These are phyloP conservation scores for Botryobasidium botryosum DNA, from an alignment of 768 basidiomycete species.

Conservation along the genomic window DNA sequence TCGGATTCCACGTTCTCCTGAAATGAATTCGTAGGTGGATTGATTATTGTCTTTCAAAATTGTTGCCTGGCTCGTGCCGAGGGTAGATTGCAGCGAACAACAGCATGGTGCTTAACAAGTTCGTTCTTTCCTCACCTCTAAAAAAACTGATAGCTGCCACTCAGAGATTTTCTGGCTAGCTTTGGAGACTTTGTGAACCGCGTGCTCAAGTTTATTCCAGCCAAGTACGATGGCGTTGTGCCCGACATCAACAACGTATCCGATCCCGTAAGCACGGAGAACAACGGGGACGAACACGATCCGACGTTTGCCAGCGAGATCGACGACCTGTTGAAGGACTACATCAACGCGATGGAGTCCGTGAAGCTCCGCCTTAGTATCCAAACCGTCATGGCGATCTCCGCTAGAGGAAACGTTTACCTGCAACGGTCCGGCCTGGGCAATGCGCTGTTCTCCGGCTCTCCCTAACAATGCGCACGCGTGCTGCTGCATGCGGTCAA, in stretches of 20 bases:
- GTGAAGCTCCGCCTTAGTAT: conserved; percentile 82
- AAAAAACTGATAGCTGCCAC: too few relatives aligned
- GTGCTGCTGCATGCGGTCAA: conserved; percentile 84
- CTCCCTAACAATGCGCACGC: conserved; percentile 74
- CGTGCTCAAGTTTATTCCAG: conserved; percentile 75
- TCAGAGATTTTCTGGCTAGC: too few relatives aligned
- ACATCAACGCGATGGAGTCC: conserved; percentile 73
- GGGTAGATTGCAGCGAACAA: conserved; percentile 85
- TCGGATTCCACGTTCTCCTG: conserved; percentile 94
- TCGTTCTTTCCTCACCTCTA: conserved; percentile 3
- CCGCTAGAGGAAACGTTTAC: conserved; percentile 79
- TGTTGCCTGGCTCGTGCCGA: not conserved
- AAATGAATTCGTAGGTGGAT: conserved; percentile 63
- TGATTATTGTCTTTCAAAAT: not conserved
- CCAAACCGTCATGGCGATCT: conserved; percentile 77
- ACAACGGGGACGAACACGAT: conserved; percentile 43
- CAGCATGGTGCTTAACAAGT: conserved; percentile 88
- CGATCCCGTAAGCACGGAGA: too few relatives aligned
- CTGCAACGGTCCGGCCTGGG: conserved; percentile 81
- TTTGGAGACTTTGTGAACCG: conserved; percentile 98
- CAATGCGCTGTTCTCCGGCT: conserved; percentile 60
- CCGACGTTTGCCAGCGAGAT: conserved; percentile 56
- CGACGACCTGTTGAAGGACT: conserved; percentile 62
- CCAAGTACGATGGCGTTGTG: conserved; percentile 63
- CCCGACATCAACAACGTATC: too few relatives aligned